These are phyloP conservation scores for Bipolaris sorokiniana DNA, from an alignment of 2,329 filamentous ascomycete species.

Conservation along the genomic window DNA sequence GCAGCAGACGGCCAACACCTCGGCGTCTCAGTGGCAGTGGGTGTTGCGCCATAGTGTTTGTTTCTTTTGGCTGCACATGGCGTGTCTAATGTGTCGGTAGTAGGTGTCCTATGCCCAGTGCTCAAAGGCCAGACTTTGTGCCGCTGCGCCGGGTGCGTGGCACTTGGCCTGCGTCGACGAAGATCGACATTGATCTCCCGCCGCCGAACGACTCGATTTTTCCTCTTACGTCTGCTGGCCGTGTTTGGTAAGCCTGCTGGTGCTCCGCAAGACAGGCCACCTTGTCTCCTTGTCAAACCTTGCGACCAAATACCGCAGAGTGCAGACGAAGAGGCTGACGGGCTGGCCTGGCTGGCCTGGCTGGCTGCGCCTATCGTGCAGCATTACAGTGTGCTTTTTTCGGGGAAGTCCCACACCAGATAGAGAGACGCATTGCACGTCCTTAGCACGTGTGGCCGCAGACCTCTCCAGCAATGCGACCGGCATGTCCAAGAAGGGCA, in stretches of 20 bases:
- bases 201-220: neutral
- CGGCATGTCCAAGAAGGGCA: constrained; percentile 5
- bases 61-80: neutral
- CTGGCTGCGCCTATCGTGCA: constrained; percentile 15
- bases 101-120: neutral
- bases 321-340: constrained; percentile 13
- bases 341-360: constrained; percentile 25
- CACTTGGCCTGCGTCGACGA: constrained; percentile 3
- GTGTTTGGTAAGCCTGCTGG: neutral
- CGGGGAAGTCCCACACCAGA: constrained; percentile 11
- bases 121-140: neutral
- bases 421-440: constrained; percentile 19
- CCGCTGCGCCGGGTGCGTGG: constrained; percentile 7
- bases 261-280: constrained; percentile 13
- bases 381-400: constrained; percentile 16
- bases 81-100: too few relatives aligned
- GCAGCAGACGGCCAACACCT: constrained; percentile 21
- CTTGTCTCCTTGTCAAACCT: constrained; percentile 6
- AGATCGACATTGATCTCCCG: constrained; percentile 6
- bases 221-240: constrained; percentile 12
- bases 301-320: constrained; percentile 10
- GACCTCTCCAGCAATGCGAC: constrained; percentile 23
- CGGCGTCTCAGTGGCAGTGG: neutral
- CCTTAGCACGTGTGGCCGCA: constrained; percentile 38
- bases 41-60: constrained; percentile 3